These are phyloP conservation scores for Penicillium soppii DNA, from an alignment of 495 filamentous ascomycete species.

Conservation along the genomic window DNA sequence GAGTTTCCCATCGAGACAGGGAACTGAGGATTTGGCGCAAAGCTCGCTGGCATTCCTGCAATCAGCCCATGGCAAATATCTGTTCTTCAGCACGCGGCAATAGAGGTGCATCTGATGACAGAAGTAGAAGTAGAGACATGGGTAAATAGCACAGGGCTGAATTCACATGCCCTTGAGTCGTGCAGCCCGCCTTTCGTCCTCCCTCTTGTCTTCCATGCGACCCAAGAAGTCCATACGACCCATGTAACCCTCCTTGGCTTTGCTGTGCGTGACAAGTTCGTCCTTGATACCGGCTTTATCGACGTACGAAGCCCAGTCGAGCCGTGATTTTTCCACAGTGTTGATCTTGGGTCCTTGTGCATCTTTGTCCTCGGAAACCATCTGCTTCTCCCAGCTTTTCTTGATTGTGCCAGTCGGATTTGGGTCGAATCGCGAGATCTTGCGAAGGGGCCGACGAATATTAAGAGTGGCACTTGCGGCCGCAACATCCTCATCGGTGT, in stretches of 20 bases:
- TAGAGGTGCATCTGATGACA: neutral
- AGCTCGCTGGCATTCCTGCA: neutral
- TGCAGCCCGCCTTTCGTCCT: slow-evolving; percentile 69
- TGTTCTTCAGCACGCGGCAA: neutral
- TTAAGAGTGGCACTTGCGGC: slow-evolving; percentile 20
- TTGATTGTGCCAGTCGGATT: slow-evolving; percentile 49
- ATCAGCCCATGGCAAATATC: too few relatives aligned
- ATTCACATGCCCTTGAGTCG: slow-evolving; percentile 54
- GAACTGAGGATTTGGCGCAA: too few relatives aligned
- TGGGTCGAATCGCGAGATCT: slow-evolving; percentile 82
- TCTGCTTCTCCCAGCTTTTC: slow-evolving; percentile 50
- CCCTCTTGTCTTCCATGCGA: slow-evolving; percentile 71
- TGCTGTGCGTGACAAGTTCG: slow-evolving; percentile 81
- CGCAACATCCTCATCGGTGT: slow-evolving; percentile 28
- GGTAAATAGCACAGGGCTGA: slow-evolving; percentile 5
- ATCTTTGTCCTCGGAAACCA: slow-evolving; percentile 27
- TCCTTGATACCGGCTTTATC: slow-evolving; percentile 90
- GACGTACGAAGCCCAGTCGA: slow-evolving; percentile 95
- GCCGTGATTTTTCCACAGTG: slow-evolving; percentile 88
- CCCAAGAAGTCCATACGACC: slow-evolving; percentile 87
- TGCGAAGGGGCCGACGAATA: slow-evolving; percentile 65
- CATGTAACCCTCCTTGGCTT: slow-evolving; percentile 78
- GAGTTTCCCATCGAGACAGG: neutral
- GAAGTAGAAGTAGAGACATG: neutral
- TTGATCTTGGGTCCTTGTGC: slow-evolving; percentile 81